Base-by-base conservation (phyloP, 116 monocot species). In the Phalaenopsis hybrid region DNA sequence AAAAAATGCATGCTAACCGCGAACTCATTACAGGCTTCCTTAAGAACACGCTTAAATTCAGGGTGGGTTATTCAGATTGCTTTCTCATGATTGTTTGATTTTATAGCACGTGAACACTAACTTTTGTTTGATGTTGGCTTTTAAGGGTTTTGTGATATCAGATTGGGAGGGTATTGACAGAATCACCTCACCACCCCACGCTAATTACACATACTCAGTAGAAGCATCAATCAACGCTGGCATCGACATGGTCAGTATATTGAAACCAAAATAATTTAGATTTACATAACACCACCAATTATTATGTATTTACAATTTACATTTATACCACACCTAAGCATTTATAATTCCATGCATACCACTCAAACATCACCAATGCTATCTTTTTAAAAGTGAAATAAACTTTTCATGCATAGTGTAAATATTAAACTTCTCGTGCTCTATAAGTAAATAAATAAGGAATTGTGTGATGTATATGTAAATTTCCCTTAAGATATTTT, bases 131-230 rank as follows among this genome's bases (percentile, higher is more conserved):
- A 31, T 15, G 11, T 37, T 73, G 73, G 73, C 41, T 43, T 43
- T 17, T 73, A 41, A 88, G 88, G 91, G 91, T 5, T 88, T 91
- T 82, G 86, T 86, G 55, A 91, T 88, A 34, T 86, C 84, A 8
- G 91, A 91, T 79, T 91, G 86, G 86, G 67, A 88, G 58, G 91
- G 88, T 5, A 88, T 91, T 76, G 91, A 91, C 50, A 84, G 79
- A 82, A 86, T 88, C 55, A 86, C 88, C 5, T 37, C 78, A 5
- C 88, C 91, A 6, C 84, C 84, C 11, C 75, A 77, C 20, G 68
- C 84, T 15, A 81, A 91, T 46, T 91, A 88, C 74, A 80, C 86
- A 6, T 86, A 85, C 79, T 91, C 91, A 2, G 58, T 91, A 0
- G 75, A 74, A 51, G 41, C 84, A 69, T 48, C 61, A 49, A 70